Evolutionary conservation across 2,329 filamentous ascomycete species (phyloP).

Genomic region (Setomelanomma holmii): DNA sequence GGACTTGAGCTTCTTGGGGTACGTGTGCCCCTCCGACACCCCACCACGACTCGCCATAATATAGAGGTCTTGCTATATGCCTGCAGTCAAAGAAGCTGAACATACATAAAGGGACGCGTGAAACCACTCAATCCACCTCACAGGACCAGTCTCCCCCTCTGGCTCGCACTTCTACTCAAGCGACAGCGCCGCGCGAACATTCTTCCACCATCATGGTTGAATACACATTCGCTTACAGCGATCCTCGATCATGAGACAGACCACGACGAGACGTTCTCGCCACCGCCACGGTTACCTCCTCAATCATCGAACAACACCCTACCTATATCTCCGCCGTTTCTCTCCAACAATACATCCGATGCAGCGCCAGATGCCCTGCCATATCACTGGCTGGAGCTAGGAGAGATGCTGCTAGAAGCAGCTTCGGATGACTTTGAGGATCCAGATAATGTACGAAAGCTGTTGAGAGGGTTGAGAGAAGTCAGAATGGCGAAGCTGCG

Average conservation of each 20-base stretch:
- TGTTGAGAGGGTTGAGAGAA: slow-evolving; percentile 84
- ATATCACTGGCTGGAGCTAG: slow-evolving; percentile 94
- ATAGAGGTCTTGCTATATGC: too few species aligned
- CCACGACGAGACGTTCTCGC: slow-evolving; percentile 74
- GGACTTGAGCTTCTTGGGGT: slow-evolving; percentile 85
- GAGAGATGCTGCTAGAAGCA: slow-evolving; percentile 84
- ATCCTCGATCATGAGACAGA: slow-evolving; percentile 85
- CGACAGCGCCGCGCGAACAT: slow-evolving; percentile 94
- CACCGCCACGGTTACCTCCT: slow-evolving; percentile 74
- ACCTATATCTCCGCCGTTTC: slow-evolving; percentile 70
- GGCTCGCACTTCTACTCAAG: slow-evolving; percentile 94
- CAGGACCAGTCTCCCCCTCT: slow-evolving; percentile 80
- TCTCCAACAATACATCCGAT: slow-evolving; percentile 74
- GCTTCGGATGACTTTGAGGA: slow-evolving; percentile 82
- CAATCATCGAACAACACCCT: slow-evolving; percentile 52
- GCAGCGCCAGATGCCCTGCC: slow-evolving; percentile 76
- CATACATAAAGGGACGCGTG: slow-evolving; percentile 73
- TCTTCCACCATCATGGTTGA: slow-evolving; percentile 87
- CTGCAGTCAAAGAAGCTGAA: slow-evolving; percentile 8
- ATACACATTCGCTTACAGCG: slow-evolving; percentile 73
- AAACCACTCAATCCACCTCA: slow-evolving; percentile 80
- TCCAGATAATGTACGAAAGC: slow-evolving; percentile 74
- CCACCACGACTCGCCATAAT: slow-evolving; percentile 27
- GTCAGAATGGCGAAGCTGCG: slow-evolving; percentile 89
- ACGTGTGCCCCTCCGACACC: slow-evolving; percentile 55